Evolutionary conservation across 208 protist genomes (phyloP).

Genomic region (Trypanosomatidae sp.): DNA sequence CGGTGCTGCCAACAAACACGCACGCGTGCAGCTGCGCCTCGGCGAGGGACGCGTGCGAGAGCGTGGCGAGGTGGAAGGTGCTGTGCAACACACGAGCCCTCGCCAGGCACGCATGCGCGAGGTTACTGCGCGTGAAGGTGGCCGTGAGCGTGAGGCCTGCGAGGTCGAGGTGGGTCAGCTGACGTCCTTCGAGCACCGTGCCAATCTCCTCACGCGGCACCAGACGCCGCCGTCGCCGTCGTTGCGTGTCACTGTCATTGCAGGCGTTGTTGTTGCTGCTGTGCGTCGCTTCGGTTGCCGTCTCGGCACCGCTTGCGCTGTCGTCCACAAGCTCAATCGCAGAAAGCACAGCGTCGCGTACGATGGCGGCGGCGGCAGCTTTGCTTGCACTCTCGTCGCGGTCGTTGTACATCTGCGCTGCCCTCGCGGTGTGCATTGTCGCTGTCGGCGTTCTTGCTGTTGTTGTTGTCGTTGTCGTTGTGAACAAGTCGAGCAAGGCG

Average conservation of each 20-base stretch:
- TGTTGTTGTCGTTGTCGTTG: background rate
- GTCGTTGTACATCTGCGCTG: background rate
- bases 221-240: background rate
- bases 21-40: conserved; percentile 63
- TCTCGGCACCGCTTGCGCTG: background rate
- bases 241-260: background rate
- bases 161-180: conserved; percentile 38
- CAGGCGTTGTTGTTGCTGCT: background rate
- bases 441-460: background rate
- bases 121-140: conserved; percentile 58
- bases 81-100: conserved; percentile 23
- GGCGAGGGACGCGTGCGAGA: conserved; percentile 16
- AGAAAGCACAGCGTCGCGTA: background rate
- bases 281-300: background rate
- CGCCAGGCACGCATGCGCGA: conserved; percentile 14
- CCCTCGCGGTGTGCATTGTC: background rate
- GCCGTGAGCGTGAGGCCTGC: conserved; percentile 24
- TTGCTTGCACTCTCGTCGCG: background rate
- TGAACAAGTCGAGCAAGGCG: too few relatives aligned
- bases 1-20: conserved; percentile 44
- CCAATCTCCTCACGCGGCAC: conserved; percentile 16
- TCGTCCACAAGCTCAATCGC: too few relatives aligned
- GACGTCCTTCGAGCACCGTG: conserved; percentile 44
- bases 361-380: background rate
- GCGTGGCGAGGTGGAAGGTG: conserved; percentile 47